phyloP scores from a whole-genome alignment of 257 asterid genomes.

The Przewalskia tangutica region DNA sequence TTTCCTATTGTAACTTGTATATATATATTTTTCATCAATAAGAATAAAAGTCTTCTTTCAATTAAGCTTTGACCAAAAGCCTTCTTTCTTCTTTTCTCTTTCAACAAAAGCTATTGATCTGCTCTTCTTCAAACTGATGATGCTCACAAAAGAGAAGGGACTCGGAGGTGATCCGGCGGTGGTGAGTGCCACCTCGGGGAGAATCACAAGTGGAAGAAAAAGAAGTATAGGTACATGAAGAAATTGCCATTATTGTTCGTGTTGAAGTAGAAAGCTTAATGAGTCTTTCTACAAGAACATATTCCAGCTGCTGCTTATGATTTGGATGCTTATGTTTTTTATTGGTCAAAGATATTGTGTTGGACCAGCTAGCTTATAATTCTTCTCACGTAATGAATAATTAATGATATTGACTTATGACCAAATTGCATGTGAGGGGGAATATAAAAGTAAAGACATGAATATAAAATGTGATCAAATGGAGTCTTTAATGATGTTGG shows the following conservation, averaged over 20 bases:
- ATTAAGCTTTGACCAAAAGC: too few species aligned
- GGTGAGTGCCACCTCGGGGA: slow-evolving; percentile 18
- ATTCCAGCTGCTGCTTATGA: slow-evolving; percentile 45
- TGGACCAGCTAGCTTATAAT: background rate
- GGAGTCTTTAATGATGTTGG: too few species aligned
- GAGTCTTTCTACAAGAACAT: slow-evolving; percentile 47
- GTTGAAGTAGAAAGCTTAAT: slow-evolving; percentile 18
- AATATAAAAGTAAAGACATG: background rate
- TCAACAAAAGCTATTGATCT: slow-evolving; percentile 33
- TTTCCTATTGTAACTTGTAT: too few species aligned
- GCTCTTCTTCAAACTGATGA: slow-evolving; percentile 35
- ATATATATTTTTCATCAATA: too few species aligned
- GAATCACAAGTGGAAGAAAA: slow-evolving; percentile 23
- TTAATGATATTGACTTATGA: background rate
- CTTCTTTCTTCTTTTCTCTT: too few species aligned
- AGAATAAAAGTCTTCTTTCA: too few species aligned
- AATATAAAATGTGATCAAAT: too few species aligned
- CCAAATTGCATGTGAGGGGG: background rate
- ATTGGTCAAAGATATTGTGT: background rate
- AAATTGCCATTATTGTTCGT: background rate
- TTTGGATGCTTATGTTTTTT: slow-evolving; percentile 18
- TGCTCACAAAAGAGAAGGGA: slow-evolving; percentile 11
- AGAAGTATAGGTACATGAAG: slow-evolving; percentile 16
- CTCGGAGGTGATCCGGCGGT: slow-evolving; percentile 34
- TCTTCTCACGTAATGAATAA: background rate